Percentiles rank a stretch among this genome's conserved stretches.
These are phyloP conservation scores for Blastobotrys malaysiensis DNA, from an alignment of 1,139 yeast genomes.

Conservation along the genomic window DNA sequence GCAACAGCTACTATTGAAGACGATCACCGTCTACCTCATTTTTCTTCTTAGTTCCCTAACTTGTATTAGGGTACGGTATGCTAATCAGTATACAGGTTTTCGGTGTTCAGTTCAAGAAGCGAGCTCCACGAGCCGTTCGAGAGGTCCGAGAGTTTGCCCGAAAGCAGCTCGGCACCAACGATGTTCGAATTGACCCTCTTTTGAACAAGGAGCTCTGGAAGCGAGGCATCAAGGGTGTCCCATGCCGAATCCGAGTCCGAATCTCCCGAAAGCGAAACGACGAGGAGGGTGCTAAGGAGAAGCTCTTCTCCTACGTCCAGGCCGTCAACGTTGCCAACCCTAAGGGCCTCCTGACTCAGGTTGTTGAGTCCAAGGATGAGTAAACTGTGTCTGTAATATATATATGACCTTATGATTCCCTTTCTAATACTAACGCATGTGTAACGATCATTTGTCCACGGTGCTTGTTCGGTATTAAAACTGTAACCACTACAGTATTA, in stretches of 20 bases:
- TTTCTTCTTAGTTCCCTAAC: not conserved
- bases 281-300: conserved; percentile 99
- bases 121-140: conserved; percentile 99
- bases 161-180: conserved; percentile 98
- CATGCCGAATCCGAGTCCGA: conserved; percentile 97
- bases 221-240: conserved; percentile 99
- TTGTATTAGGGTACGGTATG: conserved; percentile 1
- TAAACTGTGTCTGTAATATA: conserved; percentile 12
- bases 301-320: conserved; percentile 97
- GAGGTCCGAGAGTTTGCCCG: conserved; percentile 98
- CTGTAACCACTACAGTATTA: too few species aligned
- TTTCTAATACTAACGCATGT: not conserved
- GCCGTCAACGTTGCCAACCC: conserved; percentile 91
- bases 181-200: conserved; percentile 98
- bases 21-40: not conserved
- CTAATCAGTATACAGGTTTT: conserved; percentile 53
- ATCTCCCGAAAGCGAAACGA: conserved; percentile 99
- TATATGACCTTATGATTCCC: conserved; percentile 6
- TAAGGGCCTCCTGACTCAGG: conserved; percentile 98
- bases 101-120: conserved; percentile 98
- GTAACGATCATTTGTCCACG: not conserved
- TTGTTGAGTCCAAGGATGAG: conserved; percentile 62
- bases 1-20: not conserved
- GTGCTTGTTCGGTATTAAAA: not conserved
- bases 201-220: conserved; percentile 98